Base-by-base conservation (phyloP, 805 yeast species). In the Pichia cephalocereana region DNA sequence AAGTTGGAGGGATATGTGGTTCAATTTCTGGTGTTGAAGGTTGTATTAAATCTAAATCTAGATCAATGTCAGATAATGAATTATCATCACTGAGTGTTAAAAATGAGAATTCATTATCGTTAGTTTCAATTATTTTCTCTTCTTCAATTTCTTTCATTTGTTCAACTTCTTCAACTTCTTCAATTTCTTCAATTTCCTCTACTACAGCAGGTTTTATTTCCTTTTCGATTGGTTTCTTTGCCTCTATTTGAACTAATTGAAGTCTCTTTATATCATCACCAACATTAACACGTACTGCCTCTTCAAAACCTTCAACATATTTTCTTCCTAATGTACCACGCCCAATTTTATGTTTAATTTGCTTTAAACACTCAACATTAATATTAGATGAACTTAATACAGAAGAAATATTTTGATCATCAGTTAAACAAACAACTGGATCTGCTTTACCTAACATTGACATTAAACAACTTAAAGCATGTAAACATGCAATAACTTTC, bases 401-500 rank as follows among this genome's bases (percentile, higher is more conserved):
- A 9, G 39, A 6, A 6, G 51, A 38, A 2, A 45, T 42, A 12
- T 47, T 44, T 19, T 45, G 45, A 37, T 52, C 48, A 4, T 85
- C 89, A 10, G 81, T 82, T 34, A 86, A 64, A 52, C 79, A 76
- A 34, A 72, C 74, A 59, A 91, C 75, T 5, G 70, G 66, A 1
- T 90, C 86, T 7, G 82, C 81, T 18, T 68, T 66, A 27, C 76
- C 74, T 28, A 78, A 70, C 55, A 74, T 71, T 50, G 82, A 74
- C 47, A 93, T 71, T 61, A 87, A 78, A 55, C 78, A 86, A 45
- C 89, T 81, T 54, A 91, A 67, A 2, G 96, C 96, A 68, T 91
- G 96, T 37, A 93, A 66, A 56, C 97, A 90, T 65, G 88, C 89
- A 61, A 93, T 84, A 27, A 93, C 98, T 60, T 87, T 90, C 15